Evolutionary conservation across 257 asterid species (phyloP), one percentile per base, ranked within the genome.

Genomic region (Gentiana straminea): DNA sequence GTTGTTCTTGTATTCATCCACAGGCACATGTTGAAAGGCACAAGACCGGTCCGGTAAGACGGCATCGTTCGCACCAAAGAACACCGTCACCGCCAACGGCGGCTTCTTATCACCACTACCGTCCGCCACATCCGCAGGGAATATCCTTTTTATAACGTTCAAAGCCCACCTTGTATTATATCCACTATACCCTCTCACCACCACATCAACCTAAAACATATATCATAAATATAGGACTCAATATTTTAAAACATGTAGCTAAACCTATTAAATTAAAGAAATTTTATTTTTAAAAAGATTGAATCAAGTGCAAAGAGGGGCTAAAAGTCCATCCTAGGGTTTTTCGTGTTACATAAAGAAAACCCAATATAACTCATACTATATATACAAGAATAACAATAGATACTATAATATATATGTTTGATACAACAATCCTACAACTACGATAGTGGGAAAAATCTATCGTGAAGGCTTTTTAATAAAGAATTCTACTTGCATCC

Each of bases 31-130:
- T 35, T 84, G 96, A 53, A 76, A 83, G 13, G 64, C 74, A 45
- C 76, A 57, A 63, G 43, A 75, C 45, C 90, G 68, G 58, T 87
- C 95, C 0, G 90, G 81, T 34, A 87, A 73, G 57, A 61, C 59
- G 1, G 98, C 98, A 69, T 91, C 98, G 54, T 91, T 91, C 1
- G 98, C 98, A 49, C 98, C 97, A 67, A 91, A 83, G 72, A 91
- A 91, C 73, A 91, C 90, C 62, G 94, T 81, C 68, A 81, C 87
- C 3, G 86, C 87, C 75, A 71, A 32, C 59, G 91, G 87, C 49
- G 61, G 66, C 4, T 56, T 79, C n/a, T 52, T 33, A 24, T 51
- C 54, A 4, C 36, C 68, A 10, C 53, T 50, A 5, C 41, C 52
- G 5, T 47, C 67, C 5, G 52, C 71, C 51, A 54, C 69, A 4